Evolutionary conservation across 176 grass and related monocot species (phyloP), one percentile per base, ranked within the genome.

Genomic region (Carex parvula): DNA sequence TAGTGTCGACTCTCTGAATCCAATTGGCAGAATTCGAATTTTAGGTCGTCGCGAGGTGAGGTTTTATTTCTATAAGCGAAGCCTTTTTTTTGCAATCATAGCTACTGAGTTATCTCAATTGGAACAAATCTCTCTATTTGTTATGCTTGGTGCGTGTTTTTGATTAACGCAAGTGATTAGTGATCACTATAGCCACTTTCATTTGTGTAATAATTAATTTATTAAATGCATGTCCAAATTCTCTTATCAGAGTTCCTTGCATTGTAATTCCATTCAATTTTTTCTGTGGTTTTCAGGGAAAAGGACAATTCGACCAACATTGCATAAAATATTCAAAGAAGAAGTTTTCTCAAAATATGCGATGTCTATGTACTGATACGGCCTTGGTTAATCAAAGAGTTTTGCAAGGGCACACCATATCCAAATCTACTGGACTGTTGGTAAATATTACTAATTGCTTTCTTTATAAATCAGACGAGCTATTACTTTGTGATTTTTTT

Each of bases 351-450:
- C 5, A 35, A 50, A 88, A 77, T 39, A 32, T 73, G 84, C 84
- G 60, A 85, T 86, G 93, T 30, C 77, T 56, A 73, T 84, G 88
- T 78, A 81, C 88, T 62, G 79, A 88, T 64, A 95, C 86, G 88
- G 88, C 87, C 65, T 79, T 95, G 61, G 70, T 88, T 1, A 80
- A 95, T 58, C 74, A 91, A 52, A 84, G 65, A 76, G 82, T 92
- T 85, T 20, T 67, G 80, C 66, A 88, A 53, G 70, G 83, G 62
- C 83, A 85, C 50, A 81, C 91, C 57, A 84, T 63, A 72, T 71
- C 80, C 18, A 94, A 89, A 77, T 87, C 89, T 75, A 79, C 82
- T 72, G 86, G 91, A 86, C 75, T 91, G 65, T 85, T 99, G 89
- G 93, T 99, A 86, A 70, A 75, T 73, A 42, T 78, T 61, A 74